Evolutionary conservation across 306 rosid genomes (phyloP).

Genomic region (Trifolium dubium): DNA sequence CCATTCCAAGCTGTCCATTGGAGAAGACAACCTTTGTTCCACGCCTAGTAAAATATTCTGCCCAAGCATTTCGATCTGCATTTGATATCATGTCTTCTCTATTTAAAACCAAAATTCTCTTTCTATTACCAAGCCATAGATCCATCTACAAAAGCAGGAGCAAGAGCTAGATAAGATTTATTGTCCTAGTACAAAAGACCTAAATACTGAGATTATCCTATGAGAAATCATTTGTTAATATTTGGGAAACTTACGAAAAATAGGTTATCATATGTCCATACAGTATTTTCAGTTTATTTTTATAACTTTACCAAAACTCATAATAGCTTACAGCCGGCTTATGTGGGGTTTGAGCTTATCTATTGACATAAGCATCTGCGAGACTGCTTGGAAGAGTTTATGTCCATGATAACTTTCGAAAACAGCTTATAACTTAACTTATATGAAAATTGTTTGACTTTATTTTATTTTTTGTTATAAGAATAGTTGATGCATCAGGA

Average conservation of each 20-base stretch:
- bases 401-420: too few species aligned
- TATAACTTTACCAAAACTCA: not conserved
- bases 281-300: not conserved
- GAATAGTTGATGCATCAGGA: too few species aligned
- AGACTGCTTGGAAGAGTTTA: too few species aligned
- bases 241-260: not conserved
- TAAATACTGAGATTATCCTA: not conserved
- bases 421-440: too few species aligned
- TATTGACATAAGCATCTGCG: too few species aligned
- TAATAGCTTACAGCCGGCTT: not conserved
- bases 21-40: conserved; percentile 82
- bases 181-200: conserved; percentile 17
- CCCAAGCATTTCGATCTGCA: conserved; percentile 95
- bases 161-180: conserved; percentile 7
- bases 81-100: conserved; percentile 96
- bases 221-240: not conserved
- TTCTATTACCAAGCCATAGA: conserved; percentile 85
- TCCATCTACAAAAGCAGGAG: conserved; percentile 71
- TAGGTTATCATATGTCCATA: not conserved
- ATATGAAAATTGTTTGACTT: too few species aligned
- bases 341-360: not conserved
- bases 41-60: conserved; percentile 67
- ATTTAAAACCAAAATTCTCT: conserved; percentile 86
- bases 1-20: conserved; percentile 95
- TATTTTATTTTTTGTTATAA: too few species aligned